These are phyloP conservation scores for Wickerhamomyces canadensis DNA, from an alignment of 805 yeast species.

Conservation along the genomic window DNA sequence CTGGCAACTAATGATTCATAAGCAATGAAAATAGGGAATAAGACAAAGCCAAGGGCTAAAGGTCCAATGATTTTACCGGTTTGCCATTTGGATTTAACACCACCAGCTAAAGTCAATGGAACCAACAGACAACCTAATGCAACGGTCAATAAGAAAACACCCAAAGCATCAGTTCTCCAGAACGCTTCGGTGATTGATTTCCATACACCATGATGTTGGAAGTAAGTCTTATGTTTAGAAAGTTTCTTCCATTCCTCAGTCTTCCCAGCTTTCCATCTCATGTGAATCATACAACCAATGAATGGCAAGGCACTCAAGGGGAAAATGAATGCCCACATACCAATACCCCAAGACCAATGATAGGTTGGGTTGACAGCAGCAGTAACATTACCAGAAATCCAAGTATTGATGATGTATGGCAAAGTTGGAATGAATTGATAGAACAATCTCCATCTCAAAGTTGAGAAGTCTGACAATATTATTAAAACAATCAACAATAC, in stretches of 20 bases:
- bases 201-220: slow-evolving; percentile 31
- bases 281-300: slow-evolving; percentile 45
- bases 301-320: slow-evolving; percentile 64
- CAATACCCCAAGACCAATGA: slow-evolving; percentile 70
- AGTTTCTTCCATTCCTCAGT: slow-evolving; percentile 46
- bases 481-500: slow-evolving; percentile 50
- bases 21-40: slow-evolving; percentile 50
- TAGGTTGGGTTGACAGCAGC: slow-evolving; percentile 27
- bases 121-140: slow-evolving; percentile 60
- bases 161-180: slow-evolving; percentile 64
- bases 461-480: slow-evolving; percentile 60
- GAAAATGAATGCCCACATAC: slow-evolving; percentile 75
- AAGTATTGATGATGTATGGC: slow-evolving; percentile 72
- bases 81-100: slow-evolving; percentile 48
- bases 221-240: slow-evolving; percentile 33
- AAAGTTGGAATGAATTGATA: slow-evolving; percentile 61
- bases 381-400: slow-evolving; percentile 64
- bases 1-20: slow-evolving; percentile 56
- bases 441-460: slow-evolving; percentile 65
- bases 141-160: slow-evolving; percentile 49
- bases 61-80: slow-evolving; percentile 62
- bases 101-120: slow-evolving; percentile 77
- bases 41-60: slow-evolving; percentile 56
- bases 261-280: slow-evolving; percentile 47
- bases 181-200: slow-evolving; percentile 35